phyloP scores from a whole-genome alignment of 208 protist species.

The Naegleria fowleri region DNA sequence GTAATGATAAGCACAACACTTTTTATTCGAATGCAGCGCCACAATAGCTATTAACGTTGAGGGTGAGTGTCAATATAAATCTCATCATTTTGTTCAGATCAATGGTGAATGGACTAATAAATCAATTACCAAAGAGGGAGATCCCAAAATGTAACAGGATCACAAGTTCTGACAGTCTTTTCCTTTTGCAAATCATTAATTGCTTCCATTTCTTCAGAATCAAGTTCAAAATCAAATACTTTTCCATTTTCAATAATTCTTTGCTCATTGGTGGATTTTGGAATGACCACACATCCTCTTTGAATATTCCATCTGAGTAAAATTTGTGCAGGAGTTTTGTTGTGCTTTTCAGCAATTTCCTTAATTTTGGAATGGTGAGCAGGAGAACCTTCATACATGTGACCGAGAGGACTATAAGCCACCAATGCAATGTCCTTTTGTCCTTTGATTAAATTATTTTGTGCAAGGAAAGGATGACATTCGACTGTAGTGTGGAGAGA shows the following conservation, averaged over 20 bases:
- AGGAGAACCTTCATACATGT: neutral
- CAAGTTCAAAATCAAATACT: constrained; percentile 8
- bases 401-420: neutral
- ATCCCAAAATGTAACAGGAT: neutral
- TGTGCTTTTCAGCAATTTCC: constrained; percentile 30
- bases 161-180: neutral
- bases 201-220: neutral
- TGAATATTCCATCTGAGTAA: constrained; percentile 63
- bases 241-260: neutral
- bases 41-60: too few relatives aligned
- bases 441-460: neutral
- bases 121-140: neutral
- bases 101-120: too few relatives aligned
- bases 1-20: too few relatives aligned
- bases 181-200: neutral
- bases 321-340: constrained; percentile 53
- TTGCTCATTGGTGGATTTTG: constrained; percentile 63
- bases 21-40: too few relatives aligned
- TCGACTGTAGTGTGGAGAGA: neutral
- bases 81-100: too few relatives aligned
- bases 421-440: neutral
- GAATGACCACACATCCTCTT: constrained; percentile 62
- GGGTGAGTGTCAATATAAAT: too few relatives aligned
- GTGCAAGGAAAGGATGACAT: neutral
- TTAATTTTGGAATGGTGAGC: neutral